Conservation (phyloP, 352 stramenopile genomes). For the Thalassiosira livingstoniorum region DNA sequence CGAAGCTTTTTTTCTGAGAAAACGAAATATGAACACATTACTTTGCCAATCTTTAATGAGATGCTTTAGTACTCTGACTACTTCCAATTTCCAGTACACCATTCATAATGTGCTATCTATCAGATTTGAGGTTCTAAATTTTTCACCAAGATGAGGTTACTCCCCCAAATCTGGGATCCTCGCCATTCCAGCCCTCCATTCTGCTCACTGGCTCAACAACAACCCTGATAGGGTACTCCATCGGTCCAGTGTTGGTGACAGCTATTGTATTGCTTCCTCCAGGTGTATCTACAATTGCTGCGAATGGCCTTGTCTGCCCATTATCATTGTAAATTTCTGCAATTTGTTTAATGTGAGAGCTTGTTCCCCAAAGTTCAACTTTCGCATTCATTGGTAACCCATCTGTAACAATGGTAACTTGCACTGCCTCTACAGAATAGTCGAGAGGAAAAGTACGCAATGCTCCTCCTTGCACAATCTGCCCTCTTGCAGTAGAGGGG, state of each 20-base stretch:
- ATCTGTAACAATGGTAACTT: slow-evolving; percentile 53
- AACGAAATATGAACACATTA: too few species aligned
- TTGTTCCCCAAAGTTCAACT: slow-evolving; percentile 59
- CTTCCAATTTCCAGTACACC: too few species aligned
- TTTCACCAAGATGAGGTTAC: slow-evolving; percentile 40
- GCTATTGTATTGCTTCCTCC: slow-evolving; percentile 59
- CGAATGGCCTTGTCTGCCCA: slow-evolving; percentile 50
- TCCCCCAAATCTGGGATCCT: slow-evolving; percentile 34
- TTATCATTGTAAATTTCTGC: slow-evolving; percentile 69
- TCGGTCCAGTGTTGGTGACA: slow-evolving; percentile 56
- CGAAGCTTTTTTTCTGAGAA: too few species aligned
- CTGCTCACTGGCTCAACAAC: slow-evolving; percentile 46
- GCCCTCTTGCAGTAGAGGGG: slow-evolving; percentile 19
- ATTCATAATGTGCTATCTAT: too few species aligned
- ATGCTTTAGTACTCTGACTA: too few species aligned
- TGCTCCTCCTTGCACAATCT: slow-evolving; percentile 55
- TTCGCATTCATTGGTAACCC: slow-evolving; percentile 60
- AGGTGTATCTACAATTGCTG: slow-evolving; percentile 54
- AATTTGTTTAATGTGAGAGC: slow-evolving; percentile 53
- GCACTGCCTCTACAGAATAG: slow-evolving; percentile 50
- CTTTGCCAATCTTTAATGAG: too few species aligned
- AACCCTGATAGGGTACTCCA: slow-evolving; percentile 62
- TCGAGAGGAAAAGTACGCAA: slow-evolving; percentile 49
- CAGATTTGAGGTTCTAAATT: too few species aligned
- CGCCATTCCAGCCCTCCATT: slow-evolving; percentile 47